phyloP scores from a whole-genome alignment of 805 yeast genomes.

The Metschnikowia cubensis region DNA sequence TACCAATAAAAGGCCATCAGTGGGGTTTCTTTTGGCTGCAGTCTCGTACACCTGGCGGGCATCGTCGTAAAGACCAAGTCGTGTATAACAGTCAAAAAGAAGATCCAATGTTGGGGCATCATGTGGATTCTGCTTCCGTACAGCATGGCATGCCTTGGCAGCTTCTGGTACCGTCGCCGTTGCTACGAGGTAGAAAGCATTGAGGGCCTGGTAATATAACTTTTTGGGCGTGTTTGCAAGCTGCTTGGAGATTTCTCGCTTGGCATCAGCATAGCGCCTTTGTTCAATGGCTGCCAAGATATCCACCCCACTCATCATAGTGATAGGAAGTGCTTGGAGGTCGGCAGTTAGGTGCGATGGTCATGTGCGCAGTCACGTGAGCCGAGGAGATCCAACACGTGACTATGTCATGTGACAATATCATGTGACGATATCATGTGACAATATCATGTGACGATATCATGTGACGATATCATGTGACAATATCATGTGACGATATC shows the following conservation, averaged over 20 bases:
- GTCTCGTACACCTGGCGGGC: constrained; percentile 51
- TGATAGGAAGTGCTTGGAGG: not conserved
- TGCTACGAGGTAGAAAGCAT: constrained; percentile 30
- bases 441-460: too few relatives aligned
- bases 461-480: too few relatives aligned
- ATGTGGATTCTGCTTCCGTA: constrained; percentile 41
- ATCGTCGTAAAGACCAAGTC: constrained; percentile 28
- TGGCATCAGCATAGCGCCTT: constrained; percentile 54
- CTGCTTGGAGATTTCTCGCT: constrained; percentile 44
- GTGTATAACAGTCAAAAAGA: constrained; percentile 43
- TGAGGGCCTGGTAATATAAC: constrained; percentile 49
- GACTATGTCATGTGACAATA: too few relatives aligned
- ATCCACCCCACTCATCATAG: constrained; percentile 23
- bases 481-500: too few relatives aligned
- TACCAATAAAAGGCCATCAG: constrained; percentile 40
- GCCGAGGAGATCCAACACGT: too few relatives aligned
- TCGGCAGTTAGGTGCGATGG: not conserved
- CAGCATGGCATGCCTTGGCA: constrained; percentile 23
- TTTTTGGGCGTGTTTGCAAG: constrained; percentile 54
- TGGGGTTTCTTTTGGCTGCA: constrained; percentile 55
- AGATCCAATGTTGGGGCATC: constrained; percentile 52
- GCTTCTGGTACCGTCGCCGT: constrained; percentile 34
- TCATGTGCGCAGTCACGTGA: too few relatives aligned
- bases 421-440: too few relatives aligned
- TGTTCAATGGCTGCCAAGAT: constrained; percentile 44